Evolutionary conservation across 768 basidiomycete species (phyloP), one percentile per base, ranked within the genome.

Genomic region (Harrya chromipes): DNA sequence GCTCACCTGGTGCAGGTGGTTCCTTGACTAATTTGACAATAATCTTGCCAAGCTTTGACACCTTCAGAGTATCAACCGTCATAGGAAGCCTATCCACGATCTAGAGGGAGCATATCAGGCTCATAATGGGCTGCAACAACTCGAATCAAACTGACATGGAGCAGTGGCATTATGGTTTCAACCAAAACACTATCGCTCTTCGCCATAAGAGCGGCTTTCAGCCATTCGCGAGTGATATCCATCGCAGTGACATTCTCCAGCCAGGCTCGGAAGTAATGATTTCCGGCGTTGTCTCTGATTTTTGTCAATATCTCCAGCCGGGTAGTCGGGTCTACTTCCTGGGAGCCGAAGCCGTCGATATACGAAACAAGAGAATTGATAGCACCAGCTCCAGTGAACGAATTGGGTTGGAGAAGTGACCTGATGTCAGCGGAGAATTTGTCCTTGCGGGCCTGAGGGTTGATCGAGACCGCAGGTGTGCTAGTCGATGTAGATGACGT

Each of bases 181-280:
- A 80, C 76, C 50, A 84, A 64, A 53, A 76, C 70, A 47, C 63
- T 72, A 49, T 84, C 82, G 48, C 64, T 72, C 52, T 80, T 81
- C 40, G 75, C 78, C 24, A 76, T 74, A 49, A 81, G 79, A 20
- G 80, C 86, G 2, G 84, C 75, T 70, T 84, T 88, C 51, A 93
- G 70, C 90, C 90, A 93, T 57, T 88, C 87, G 42, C 87, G 78
- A 37, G 87, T 81, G 31, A 91, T 76, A 52, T 87, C 87, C 73
- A 92, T 83, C 16, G 88, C 90, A 34, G 68, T 66, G 38, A 62
- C n/a, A 63, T 87, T 90, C 65, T 90, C 89, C 14, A 82, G 78
- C 89, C 90, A 92, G 5, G 88, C 89, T 37, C 87, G 82, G 65
- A 87, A 91, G 62, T 92, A 93, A 59, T 89, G 87, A 62, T 90